Base-by-base conservation (phyloP, 345 rosid genomes). In the Orychophragmus violaceus region DNA sequence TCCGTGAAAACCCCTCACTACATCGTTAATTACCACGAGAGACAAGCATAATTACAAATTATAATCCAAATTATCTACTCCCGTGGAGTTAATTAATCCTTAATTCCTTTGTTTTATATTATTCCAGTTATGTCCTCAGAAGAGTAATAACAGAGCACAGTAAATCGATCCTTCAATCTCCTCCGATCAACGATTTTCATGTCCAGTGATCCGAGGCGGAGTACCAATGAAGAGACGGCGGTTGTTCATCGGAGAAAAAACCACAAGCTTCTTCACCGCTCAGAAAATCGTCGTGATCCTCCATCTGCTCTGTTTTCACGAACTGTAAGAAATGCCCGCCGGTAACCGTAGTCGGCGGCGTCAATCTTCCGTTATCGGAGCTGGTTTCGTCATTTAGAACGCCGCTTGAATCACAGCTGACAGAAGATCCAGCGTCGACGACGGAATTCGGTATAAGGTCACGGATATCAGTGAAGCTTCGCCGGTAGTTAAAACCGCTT, bases 231-330 rank as follows among this genome's bases (percentile, higher is more conserved):
- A 95, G 86, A 16, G 84, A 70, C 4, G 97, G 97, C 6, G 95
- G 76, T 49, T 91, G 97, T 35, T 89, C 97, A 25, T 91, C 95
- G 2, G 93, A 89, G 82, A 89, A 95, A 84, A 85, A 84, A 48
- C 86, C 87, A 69, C 89, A 89, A 7, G 92, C 78, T 72, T 89
- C 97, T 10, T 88, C 97, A 13, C 85, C 82, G 22, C 83, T 77
- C 17, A 89, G 78, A 85, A 95, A 87, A 44, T 89, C 84, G 5
- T 74, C 62, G 45, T 84, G 96, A 60, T 90, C 96, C 21, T 73
- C 76, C 11, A 23, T 25, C 37, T 63, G 64, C 60, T 88, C 99
- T 81, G 75, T 72, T 79, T 94, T 94, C 82, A 87, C 96, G 36
- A 69, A 84, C 74, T 78, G 87, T 30, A 66, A 41, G 52, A 76